Base-by-base conservation (phyloP, 2,329 filamentous ascomycete species). In the Penicillium griseofulvum region DNA sequence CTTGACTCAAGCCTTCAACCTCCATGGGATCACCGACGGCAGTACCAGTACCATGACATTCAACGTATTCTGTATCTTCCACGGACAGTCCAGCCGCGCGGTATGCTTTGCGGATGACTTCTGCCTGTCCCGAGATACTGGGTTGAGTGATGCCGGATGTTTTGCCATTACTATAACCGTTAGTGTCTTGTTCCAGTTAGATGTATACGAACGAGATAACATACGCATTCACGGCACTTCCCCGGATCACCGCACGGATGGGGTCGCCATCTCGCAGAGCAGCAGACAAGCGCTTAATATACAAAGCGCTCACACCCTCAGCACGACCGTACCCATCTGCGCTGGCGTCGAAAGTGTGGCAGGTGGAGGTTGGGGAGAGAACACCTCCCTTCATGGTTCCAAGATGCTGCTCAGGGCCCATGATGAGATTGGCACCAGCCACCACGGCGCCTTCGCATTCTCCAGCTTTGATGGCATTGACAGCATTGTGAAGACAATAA, bases 251-350 rank as follows among this genome's bases (percentile, higher is more conserved):
- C 1, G 63, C 68, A 11, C 68, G 57, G 24, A 74, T 64, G 1
- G 66, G 60, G 51, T 74, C 60, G 1, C 64, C 62, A 44, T 72
- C 68, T 16, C 57, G 46, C 3, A 73, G n/a, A 1, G 72, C 71
- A 47, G 64, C 58, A 8, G 37, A 19, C 3, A 75, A 51, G 2
- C 9, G 46, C 50, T 74, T 74, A 14, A 74, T 49, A 24, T 57
- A 67, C 2, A 74, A 66, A 65, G 24, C 69, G 63, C 19, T 66
- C 22, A 74, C 60, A 0, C 65, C 66, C 52, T 76, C 71, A 1
- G 66, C 74, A 4, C 71, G 55, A 3, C 58, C 70, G 56, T 69
- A 72, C 2, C 73, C 70, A 46, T 73, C 60, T 0, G 71, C 69
- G 1, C 55, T 54, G 10, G 60, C 65, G 55, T 63, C 62, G 47